These are phyloP conservation scores for Penstemon davidsonii DNA, from an alignment of 257 asterid species.

Conservation along the genomic window DNA sequence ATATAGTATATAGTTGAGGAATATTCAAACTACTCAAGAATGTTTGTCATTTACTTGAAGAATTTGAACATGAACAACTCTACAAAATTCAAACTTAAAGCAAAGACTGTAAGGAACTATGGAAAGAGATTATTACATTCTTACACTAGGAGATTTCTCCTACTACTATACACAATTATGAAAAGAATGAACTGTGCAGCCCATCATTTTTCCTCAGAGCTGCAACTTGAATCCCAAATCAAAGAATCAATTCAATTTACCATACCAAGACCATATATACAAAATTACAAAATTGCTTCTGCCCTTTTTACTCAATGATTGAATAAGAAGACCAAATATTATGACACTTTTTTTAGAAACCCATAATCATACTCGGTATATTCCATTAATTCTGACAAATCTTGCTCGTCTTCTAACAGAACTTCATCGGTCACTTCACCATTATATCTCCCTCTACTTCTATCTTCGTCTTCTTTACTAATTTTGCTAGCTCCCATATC, in stretches of 20 bases:
- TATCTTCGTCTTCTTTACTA: constrained; percentile 9
- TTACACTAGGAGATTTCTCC: background rate
- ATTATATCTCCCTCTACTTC: constrained; percentile 10
- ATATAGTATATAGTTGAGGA: background rate
- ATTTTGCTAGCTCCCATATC: constrained; percentile 4
- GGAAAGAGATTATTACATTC: constrained; percentile 1
- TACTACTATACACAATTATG: constrained; percentile 9
- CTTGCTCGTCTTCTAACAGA: constrained; percentile 47
- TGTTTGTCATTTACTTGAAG: no score
- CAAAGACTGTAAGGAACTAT: background rate
- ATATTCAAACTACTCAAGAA: background rate
- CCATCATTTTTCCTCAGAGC: constrained; percentile 23
- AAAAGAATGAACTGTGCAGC: background rate
- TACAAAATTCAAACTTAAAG: background rate
- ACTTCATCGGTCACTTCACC: constrained; percentile 41
- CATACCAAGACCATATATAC: constrained; percentile 32
- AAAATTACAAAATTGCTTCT: background rate
- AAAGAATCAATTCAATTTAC: constrained; percentile 19
- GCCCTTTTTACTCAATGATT: background rate
- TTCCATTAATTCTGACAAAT: constrained; percentile 42
- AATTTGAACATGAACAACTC: background rate
- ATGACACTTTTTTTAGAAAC: constrained; percentile 14
- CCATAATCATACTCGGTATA: constrained; percentile 36
- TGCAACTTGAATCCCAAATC: constrained; percentile 13
- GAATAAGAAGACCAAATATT: background rate